Evolutionary conservation across 2,329 filamentous ascomycete genomes (phyloP).

Genomic region (Lasiodiplodia sp.): DNA sequence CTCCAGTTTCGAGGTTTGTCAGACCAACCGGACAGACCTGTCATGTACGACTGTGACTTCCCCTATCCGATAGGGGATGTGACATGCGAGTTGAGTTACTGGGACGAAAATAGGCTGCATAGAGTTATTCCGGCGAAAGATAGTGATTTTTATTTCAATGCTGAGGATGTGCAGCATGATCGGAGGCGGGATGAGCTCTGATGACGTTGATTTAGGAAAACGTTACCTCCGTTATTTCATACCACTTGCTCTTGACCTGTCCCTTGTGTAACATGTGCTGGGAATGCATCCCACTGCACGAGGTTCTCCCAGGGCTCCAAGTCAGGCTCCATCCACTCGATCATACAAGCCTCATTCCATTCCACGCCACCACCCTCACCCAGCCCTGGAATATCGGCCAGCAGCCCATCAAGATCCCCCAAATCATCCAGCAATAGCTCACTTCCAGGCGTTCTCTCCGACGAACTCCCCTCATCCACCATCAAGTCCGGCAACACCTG

Average conservation of each 20-base stretch:
- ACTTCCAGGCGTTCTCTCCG: background rate
- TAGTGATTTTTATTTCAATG: background rate
- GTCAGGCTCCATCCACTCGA: background rate
- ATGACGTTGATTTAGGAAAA: background rate
- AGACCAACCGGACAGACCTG: background rate
- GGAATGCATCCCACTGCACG: slow-evolving; percentile 10
- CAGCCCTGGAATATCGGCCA: background rate
- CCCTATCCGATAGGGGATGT: background rate
- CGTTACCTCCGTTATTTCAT: background rate
- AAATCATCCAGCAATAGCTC: background rate
- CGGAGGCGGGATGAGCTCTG: background rate
- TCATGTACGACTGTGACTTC: background rate
- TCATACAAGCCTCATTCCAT: background rate
- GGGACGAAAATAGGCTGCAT: background rate
- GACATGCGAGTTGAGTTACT: background rate
- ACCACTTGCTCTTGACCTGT: background rate
- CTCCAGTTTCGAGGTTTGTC: too few relatives aligned
- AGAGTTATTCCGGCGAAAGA: background rate
- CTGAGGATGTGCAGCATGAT: background rate
- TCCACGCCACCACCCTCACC: background rate
- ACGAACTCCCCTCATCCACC: background rate
- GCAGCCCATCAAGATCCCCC: background rate
- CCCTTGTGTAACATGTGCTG: background rate
- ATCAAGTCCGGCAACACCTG: background rate
- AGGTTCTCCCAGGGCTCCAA: background rate